Evolutionary conservation across 1,139 yeast species (phyloP).

Genomic region (Candida sp.): DNA sequence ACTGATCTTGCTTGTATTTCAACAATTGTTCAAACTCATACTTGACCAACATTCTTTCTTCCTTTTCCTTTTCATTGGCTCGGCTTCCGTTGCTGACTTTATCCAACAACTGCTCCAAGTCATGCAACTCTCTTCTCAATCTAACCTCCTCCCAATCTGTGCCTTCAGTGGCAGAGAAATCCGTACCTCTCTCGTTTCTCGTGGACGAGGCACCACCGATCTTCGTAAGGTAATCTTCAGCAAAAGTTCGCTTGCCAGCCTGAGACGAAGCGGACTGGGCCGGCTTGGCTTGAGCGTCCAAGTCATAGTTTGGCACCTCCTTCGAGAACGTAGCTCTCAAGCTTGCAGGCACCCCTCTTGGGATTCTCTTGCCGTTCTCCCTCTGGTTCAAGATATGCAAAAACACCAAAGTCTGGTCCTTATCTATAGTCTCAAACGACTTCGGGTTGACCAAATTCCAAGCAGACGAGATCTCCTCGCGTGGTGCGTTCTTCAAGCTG

Average conservation of each 20-base stretch:
- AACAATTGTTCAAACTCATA: slow-evolving; percentile 85
- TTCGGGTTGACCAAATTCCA: slow-evolving; percentile 97
- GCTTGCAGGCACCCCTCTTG: slow-evolving; percentile 94
- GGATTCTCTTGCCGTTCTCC: slow-evolving; percentile 85
- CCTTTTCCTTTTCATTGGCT: slow-evolving; percentile 28
- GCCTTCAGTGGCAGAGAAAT: slow-evolving; percentile 72
- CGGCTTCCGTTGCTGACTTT: slow-evolving; percentile 59
- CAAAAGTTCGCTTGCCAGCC: slow-evolving; percentile 33
- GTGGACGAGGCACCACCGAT: slow-evolving; percentile 51
- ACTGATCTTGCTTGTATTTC: slow-evolving; percentile 62
- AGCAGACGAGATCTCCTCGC: slow-evolving; percentile 86
- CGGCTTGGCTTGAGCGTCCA: slow-evolving; percentile 42
- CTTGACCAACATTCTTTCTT: slow-evolving; percentile 40
- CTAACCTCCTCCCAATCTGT: slow-evolving; percentile 91
- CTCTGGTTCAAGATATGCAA: slow-evolving; percentile 92
- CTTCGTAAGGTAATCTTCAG: slow-evolving; percentile 42
- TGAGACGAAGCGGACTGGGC: slow-evolving; percentile 30
- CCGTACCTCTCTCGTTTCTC: slow-evolving; percentile 66
- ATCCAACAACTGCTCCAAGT: slow-evolving; percentile 66
- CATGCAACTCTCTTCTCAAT: slow-evolving; percentile 76
- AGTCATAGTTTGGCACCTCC: slow-evolving; percentile 78
- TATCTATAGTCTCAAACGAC: slow-evolving; percentile 84
- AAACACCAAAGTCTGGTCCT: slow-evolving; percentile 89
- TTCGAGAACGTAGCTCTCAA: slow-evolving; percentile 91
- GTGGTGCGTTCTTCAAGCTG: slow-evolving; percentile 74